Conservation (phyloP, 2,329 filamentous ascomycete species). For the Dactylellina haptotyla region DNA sequence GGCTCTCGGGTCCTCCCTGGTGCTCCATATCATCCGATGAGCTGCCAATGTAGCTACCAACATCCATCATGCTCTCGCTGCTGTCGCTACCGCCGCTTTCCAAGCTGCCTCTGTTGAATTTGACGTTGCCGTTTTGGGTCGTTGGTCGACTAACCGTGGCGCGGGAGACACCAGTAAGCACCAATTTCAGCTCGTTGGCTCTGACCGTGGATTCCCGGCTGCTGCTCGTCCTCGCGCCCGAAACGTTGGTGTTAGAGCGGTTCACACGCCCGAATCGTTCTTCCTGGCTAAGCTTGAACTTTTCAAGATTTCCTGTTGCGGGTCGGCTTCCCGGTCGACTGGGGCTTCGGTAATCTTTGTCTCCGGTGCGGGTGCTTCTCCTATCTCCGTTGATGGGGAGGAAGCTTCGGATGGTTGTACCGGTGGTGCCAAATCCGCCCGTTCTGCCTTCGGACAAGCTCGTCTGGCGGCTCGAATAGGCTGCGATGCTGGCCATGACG, state of each 20-base stretch:
- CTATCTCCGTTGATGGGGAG: slow-evolving; percentile 68
- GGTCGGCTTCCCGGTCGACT: slow-evolving; percentile 55
- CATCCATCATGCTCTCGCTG: slow-evolving; percentile 52
- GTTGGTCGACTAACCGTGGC: slow-evolving; percentile 22
- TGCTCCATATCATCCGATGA: slow-evolving; percentile 41
- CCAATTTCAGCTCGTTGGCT: slow-evolving; percentile 65
- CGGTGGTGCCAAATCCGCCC: slow-evolving; percentile 60
- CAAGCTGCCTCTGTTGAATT: slow-evolving; percentile 38
- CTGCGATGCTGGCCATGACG: slow-evolving; percentile 74
- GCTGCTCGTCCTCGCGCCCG: slow-evolving; percentile 60
- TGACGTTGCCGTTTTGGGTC: slow-evolving; percentile 39
- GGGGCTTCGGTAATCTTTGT: slow-evolving; percentile 54
- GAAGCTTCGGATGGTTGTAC: slow-evolving; percentile 66
- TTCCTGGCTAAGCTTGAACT: slow-evolving; percentile 43
- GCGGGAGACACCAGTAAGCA: slow-evolving; percentile 59
- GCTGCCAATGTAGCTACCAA: slow-evolving; percentile 47
- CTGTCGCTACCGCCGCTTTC: slow-evolving; percentile 42
- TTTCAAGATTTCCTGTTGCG: slow-evolving; percentile 46
- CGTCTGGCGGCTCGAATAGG: slow-evolving; percentile 73
- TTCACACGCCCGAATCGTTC: slow-evolving; percentile 48
- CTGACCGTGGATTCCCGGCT: slow-evolving; percentile 61
- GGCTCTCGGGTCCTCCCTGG: slow-evolving; percentile 35
- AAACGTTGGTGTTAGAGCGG: slow-evolving; percentile 47
- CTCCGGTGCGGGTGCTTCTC: slow-evolving; percentile 53
- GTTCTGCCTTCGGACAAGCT: slow-evolving; percentile 80